phyloP scores from a whole-genome alignment of 352 stramenopile genomes.

The Blastocystis sp. region DNA sequence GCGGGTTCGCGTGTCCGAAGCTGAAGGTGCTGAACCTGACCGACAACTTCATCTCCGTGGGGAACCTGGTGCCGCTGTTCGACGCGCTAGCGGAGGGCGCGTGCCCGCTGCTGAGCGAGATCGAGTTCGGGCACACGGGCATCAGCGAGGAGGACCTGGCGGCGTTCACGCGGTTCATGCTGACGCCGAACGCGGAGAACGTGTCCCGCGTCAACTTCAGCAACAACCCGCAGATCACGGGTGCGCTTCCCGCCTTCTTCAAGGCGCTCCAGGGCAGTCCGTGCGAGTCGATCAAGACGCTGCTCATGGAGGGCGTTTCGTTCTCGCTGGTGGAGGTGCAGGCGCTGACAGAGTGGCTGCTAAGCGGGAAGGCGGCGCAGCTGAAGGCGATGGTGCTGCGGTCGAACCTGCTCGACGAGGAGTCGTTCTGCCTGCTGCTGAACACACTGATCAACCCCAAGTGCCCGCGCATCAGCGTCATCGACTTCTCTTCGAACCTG shows the following conservation, averaged over 20 bases:
- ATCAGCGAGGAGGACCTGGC: constrained; percentile 46
- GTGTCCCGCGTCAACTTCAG: constrained; percentile 30
- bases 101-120: constrained; percentile 48
- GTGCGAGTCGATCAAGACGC: constrained; percentile 7
- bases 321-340: constrained; percentile 6
- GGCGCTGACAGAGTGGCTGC: constrained; percentile 9
- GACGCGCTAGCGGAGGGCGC: constrained; percentile 7
- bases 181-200: constrained; percentile 45
- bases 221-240: constrained; percentile 61
- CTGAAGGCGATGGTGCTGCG: constrained; percentile 15
- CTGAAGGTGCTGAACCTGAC: constrained; percentile 29
- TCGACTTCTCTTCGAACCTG: constrained; percentile 65
- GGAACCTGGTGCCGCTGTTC: constrained; percentile 22
- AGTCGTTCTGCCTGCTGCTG: constrained; percentile 23
- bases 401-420: constrained; percentile 49
- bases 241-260: constrained; percentile 16
- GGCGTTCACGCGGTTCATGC: constrained; percentile 1
- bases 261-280: not conserved
- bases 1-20: constrained; percentile 38
- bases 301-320: constrained; percentile 46
- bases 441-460: constrained; percentile 23
- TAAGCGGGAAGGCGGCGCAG: not conserved
- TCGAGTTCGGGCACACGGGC: constrained; percentile 59
- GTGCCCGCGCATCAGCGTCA: not conserved
- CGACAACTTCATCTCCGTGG: constrained; percentile 40